Evolutionary conservation across 116 monocot species (phyloP).

Genomic region (Iris pallida): DNA sequence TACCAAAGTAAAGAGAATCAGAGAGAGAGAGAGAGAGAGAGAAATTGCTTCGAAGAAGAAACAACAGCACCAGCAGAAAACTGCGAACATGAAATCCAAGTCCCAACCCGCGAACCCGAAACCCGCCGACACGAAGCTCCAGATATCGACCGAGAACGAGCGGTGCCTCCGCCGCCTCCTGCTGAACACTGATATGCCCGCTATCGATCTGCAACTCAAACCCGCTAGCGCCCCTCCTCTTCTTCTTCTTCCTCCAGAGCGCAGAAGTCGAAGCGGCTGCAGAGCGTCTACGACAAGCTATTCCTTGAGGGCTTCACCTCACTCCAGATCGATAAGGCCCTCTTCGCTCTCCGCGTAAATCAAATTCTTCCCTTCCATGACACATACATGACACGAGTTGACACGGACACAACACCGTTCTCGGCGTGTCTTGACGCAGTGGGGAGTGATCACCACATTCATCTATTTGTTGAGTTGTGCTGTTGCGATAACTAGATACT

Average conservation of each 20-base stretch:
- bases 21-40: too few relatives aligned
- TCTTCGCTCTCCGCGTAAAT: conserved; percentile 59
- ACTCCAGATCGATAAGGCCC: conserved; percentile 83
- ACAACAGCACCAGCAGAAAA: conserved; percentile 32
- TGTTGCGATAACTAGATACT: neutral
- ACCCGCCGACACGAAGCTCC: conserved; percentile 66
- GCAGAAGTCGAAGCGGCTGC: conserved; percentile 75
- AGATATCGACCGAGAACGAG: conserved; percentile 94
- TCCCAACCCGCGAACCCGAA: conserved; percentile 27
- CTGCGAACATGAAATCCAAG: conserved; percentile 22
- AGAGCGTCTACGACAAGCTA: conserved; percentile 75
- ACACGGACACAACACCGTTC: too few relatives aligned
- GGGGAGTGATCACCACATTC: neutral
- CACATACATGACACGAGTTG: too few relatives aligned
- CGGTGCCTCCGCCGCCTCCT: conserved; percentile 83
- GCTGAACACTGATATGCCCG: conserved; percentile 57
- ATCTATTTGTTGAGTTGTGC: neutral
- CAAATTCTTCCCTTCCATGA: neutral
- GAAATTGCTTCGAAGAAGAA: conserved; percentile 84
- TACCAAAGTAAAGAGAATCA: too few relatives aligned
- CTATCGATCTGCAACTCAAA: neutral
- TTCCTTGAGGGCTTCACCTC: conserved; percentile 77
- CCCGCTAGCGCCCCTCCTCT: conserved; percentile 8
- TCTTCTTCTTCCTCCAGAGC: conserved; percentile 30
- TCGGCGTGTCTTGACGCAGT: too few relatives aligned